Conservation (phyloP, 805 yeast species). For the Kuraishia floccosa region DNA sequence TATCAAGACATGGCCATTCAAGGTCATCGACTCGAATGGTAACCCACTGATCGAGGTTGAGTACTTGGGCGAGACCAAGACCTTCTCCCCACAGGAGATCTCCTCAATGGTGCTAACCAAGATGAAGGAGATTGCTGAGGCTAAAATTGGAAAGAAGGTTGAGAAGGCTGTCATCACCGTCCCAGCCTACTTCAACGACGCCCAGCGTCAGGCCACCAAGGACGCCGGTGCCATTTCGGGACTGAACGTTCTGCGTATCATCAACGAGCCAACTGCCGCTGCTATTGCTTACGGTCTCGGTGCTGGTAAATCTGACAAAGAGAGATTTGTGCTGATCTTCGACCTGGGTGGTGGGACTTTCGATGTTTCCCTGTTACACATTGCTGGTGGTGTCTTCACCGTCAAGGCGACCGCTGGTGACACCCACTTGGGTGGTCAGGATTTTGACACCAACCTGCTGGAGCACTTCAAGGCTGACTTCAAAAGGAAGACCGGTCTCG, state of each 20-base stretch:
- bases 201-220: slow-evolving; percentile 76
- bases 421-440: slow-evolving; percentile 99
- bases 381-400: slow-evolving; percentile 94
- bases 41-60: slow-evolving; percentile 63
- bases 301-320: slow-evolving; percentile 72
- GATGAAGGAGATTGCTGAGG: slow-evolving; percentile 78
- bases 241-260: slow-evolving; percentile 66
- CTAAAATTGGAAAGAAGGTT: slow-evolving; percentile 59
- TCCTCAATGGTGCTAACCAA: slow-evolving; percentile 70
- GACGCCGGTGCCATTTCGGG: slow-evolving; percentile 78
- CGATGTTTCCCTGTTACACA: slow-evolving; percentile 88
- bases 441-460: slow-evolving; percentile 92
- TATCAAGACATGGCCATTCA: slow-evolving; percentile 85
- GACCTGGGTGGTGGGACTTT: slow-evolving; percentile 99
- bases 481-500: slow-evolving; percentile 84
- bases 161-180: slow-evolving; percentile 71
- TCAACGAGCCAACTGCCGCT: slow-evolving; percentile 88
- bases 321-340: slow-evolving; percentile 84
- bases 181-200: slow-evolving; percentile 74
- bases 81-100: slow-evolving; percentile 66
- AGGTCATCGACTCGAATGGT: slow-evolving; percentile 51
- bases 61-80: slow-evolving; percentile 57
- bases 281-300: slow-evolving; percentile 99
- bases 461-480: slow-evolving; percentile 89
- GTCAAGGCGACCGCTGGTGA: slow-evolving; percentile 99